Conservation (phyloP, 257 asterid species). For the Lycium barbarum region DNA sequence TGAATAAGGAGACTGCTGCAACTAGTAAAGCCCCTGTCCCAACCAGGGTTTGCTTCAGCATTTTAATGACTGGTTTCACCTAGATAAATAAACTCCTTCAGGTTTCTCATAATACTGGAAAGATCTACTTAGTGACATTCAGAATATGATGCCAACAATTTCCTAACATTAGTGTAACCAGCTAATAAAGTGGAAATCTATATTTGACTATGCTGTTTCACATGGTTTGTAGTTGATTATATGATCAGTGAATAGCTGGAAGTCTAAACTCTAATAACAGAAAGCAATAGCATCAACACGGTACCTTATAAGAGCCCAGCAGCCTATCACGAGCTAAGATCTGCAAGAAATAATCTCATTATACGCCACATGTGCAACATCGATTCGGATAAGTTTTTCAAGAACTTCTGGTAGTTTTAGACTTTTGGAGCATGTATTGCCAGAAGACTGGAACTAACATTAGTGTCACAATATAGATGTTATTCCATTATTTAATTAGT, state of each 20-base stretch:
- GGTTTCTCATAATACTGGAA: neutral
- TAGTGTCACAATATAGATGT: neutral
- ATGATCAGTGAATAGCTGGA: neutral
- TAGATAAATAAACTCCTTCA: conserved; percentile 40
- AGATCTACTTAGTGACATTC: conserved; percentile 18
- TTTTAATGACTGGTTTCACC: conserved; percentile 89
- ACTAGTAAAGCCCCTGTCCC: conserved; percentile 88
- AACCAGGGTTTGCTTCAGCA: conserved; percentile 89
- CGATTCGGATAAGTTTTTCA: neutral
- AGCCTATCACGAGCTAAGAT: conserved; percentile 89
- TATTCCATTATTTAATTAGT: neutral
- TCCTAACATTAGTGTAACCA: neutral
- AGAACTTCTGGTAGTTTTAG: neutral
- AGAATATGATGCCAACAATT: neutral
- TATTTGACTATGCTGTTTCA: neutral
- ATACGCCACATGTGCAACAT: neutral
- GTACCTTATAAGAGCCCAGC: conserved; percentile 87
- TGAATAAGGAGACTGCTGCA: conserved; percentile 65
- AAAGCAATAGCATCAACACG: conserved; percentile 28
- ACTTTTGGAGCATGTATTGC: neutral
- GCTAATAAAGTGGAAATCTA: neutral
- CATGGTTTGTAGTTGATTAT: neutral
- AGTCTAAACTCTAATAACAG: conserved; percentile 6
- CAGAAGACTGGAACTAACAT: neutral
- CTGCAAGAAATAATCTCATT: conserved; percentile 46